A percentile compares a stretch with the other conserved stretches of the same genome.
Evolutionary conservation across 148 eudicot species (phyloP).

Genomic region (Silene latifolia): DNA sequence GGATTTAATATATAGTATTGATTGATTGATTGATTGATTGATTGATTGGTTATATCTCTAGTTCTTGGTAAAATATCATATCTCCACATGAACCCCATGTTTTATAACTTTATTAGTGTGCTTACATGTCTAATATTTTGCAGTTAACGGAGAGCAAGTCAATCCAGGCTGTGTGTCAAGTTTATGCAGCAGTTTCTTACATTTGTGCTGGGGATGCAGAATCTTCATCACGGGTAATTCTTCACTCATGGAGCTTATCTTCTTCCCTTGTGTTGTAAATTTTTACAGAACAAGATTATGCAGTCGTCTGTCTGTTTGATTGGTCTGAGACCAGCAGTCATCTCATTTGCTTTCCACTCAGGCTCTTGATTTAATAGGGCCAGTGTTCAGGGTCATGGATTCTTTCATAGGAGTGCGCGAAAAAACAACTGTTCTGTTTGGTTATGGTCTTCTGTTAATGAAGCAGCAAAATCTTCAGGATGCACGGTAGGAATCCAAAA

Average conservation of each 20-base stretch:
- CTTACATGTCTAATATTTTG: conserved; percentile 18
- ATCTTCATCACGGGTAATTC: conserved; percentile 64
- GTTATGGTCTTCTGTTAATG: conserved; percentile 89
- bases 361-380: conserved; percentile 94
- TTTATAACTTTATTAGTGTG: conserved; percentile 8
- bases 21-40: no score
- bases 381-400: conserved; percentile 67
- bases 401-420: conserved; percentile 90
- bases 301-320: background rate
- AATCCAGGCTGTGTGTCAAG: conserved; percentile 80
- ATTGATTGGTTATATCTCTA: background rate
- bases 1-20: no score
- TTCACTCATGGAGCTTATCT: background rate
- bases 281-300: no score
- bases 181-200: conserved; percentile 85
- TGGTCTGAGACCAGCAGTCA: conserved; percentile 5
- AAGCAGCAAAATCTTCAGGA: conserved; percentile 93
- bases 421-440: conserved; percentile 78
- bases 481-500: conserved; percentile 57
- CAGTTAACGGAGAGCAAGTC: conserved; percentile 91
- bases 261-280: background rate
- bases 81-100: background rate
- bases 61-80: background rate
- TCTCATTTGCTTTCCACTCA: conserved; percentile 30
- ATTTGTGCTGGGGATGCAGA: conserved; percentile 87